phyloP scores from a whole-genome alignment of 495 filamentous ascomycete genomes.

The Hypoxylon intermedium region DNA sequence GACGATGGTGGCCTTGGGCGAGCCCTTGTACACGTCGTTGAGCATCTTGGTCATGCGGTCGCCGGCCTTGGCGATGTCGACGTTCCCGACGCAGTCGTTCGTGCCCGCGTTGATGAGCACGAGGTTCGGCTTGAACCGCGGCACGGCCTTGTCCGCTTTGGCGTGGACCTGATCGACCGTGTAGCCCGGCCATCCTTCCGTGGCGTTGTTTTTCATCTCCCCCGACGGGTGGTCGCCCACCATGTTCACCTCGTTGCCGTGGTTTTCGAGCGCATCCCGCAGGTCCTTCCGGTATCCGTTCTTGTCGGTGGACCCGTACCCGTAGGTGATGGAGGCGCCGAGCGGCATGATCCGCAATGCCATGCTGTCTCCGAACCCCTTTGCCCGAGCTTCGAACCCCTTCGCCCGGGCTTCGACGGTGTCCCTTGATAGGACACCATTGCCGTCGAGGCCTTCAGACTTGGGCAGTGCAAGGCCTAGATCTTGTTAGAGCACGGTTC shows the following conservation, averaged over 20 bases:
- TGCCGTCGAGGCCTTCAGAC: background rate
- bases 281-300: slow-evolving; percentile 54
- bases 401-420: background rate
- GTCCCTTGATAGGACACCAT: background rate
- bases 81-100: slow-evolving; percentile 43
- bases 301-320: slow-evolving; percentile 46
- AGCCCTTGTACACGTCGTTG: slow-evolving; percentile 17
- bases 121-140: slow-evolving; percentile 45
- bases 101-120: slow-evolving; percentile 49
- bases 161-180: slow-evolving; percentile 37
- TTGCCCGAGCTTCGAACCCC: background rate
- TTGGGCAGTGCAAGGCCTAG: slow-evolving; percentile 19
- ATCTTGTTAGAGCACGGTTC: slow-evolving; percentile 1
- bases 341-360: slow-evolving; percentile 55
- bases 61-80: slow-evolving; percentile 29
- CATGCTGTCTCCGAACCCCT: slow-evolving; percentile 16
- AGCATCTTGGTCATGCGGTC: slow-evolving; percentile 29
- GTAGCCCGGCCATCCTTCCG: slow-evolving; percentile 42
- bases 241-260: slow-evolving; percentile 38
- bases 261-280: slow-evolving; percentile 26
- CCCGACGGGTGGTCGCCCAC: slow-evolving; percentile 42
- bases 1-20: slow-evolving; percentile 29
- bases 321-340: slow-evolving; percentile 59
- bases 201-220: slow-evolving; percentile 43
- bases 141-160: slow-evolving; percentile 26